These are phyloP conservation scores for Sclerotinia sclerotiorum DNA, from an alignment of 2,329 filamentous ascomycete species.

Conservation along the genomic window DNA sequence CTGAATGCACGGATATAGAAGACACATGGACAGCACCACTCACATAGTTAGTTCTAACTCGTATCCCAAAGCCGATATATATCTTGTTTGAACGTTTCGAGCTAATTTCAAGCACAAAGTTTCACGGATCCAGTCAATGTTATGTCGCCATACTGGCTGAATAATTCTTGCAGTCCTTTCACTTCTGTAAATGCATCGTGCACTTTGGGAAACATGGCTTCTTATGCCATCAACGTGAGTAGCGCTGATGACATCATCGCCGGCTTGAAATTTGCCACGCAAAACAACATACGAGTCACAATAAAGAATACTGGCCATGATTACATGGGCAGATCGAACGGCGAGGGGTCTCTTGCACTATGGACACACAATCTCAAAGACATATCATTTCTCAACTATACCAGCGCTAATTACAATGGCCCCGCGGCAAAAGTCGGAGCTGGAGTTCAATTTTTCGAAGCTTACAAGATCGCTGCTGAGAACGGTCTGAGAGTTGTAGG, in stretches of 20 bases:
- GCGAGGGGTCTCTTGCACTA: background rate
- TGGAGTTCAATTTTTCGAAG: background rate
- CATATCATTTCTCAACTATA: conserved; percentile 1
- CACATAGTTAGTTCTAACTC: background rate
- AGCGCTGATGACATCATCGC: background rate
- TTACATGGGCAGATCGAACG: conserved; percentile 5
- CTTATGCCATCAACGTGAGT: background rate
- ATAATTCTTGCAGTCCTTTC: conserved; percentile 4
- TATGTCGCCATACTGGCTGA: background rate
- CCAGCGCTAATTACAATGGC: background rate
- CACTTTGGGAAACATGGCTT: background rate
- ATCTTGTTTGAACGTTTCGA: background rate
- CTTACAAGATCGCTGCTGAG: background rate
- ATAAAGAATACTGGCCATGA: conserved; percentile 11
- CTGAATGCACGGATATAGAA: background rate
- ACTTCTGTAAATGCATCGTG: background rate
- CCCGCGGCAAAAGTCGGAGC: conserved; percentile 4
- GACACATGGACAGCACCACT: background rate
- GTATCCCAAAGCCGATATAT: background rate
- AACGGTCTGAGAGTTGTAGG: background rate
- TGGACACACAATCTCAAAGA: conserved; percentile 15
- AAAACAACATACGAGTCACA: background rate
- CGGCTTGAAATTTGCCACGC: background rate
- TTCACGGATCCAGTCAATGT: background rate
- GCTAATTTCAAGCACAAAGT: background rate